phyloP scores from a whole-genome alignment of 768 basidiomycete species.

The Lactarius hengduanensis region DNA sequence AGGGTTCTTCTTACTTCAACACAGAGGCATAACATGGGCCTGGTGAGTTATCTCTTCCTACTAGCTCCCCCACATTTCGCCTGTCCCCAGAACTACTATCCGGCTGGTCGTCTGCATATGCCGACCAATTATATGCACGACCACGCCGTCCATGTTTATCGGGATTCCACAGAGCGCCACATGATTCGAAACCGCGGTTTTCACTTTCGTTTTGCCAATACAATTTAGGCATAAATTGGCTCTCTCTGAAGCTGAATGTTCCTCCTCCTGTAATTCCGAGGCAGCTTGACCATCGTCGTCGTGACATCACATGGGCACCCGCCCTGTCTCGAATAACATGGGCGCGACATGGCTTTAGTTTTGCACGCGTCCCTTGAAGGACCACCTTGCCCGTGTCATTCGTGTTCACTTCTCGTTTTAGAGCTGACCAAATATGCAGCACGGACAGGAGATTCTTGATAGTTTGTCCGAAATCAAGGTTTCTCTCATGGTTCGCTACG shows the following conservation, averaged over 20 bases:
- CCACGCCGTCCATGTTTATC: background rate
- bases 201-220: background rate
- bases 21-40: conserved; percentile 64
- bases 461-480: conserved; percentile 65
- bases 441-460: conserved; percentile 72
- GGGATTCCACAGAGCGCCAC: background rate
- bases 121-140: background rate
- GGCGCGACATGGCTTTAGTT: background rate
- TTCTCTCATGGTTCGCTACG: conserved; percentile 59
- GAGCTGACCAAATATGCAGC: conserved; percentile 42
- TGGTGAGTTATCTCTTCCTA: conserved; percentile 51
- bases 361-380: background rate
- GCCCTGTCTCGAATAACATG: background rate
- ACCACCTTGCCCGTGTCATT: background rate
- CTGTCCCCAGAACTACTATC: conserved; percentile 2
- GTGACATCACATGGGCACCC: background rate
- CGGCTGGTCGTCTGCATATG: conserved; percentile 7
- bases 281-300: background rate
- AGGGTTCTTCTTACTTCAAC: conserved; percentile 48
- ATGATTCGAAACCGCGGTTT: background rate
- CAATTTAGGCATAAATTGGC: background rate
- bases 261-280: no score
- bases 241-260: background rate
- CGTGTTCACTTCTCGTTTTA: conserved; percentile 7
- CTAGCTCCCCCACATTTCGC: conserved; percentile 14